phyloP scores from a whole-genome alignment of 371 early-diverging fungal species.

The Vittaforma corneae region DNA sequence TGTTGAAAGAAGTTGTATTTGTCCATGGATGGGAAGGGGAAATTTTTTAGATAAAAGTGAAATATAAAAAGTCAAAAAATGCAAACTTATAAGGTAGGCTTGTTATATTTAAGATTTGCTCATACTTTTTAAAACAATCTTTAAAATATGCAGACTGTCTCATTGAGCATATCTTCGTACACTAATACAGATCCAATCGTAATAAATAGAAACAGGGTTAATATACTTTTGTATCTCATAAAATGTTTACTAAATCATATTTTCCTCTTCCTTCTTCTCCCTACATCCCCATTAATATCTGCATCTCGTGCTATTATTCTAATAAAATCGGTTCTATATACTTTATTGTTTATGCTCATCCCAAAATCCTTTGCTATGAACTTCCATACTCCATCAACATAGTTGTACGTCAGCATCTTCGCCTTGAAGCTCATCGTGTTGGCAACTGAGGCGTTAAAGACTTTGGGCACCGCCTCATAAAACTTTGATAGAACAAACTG shows the following conservation, averaged over 20 bases:
- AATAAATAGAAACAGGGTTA: too few species aligned
- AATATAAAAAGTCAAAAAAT: neutral
- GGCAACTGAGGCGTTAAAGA: constrained; percentile 54
- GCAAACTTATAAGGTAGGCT: neutral
- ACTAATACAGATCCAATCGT: too few species aligned
- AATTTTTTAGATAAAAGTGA: too few species aligned
- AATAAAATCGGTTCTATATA: constrained; percentile 44
- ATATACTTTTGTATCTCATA: neutral
- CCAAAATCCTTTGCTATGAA: constrained; percentile 57
- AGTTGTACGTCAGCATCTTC: constrained; percentile 52
- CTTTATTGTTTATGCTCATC: constrained; percentile 57
- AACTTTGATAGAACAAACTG: constrained; percentile 50
- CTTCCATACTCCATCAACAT: constrained; percentile 60
- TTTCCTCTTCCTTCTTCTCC: constrained; percentile 40
- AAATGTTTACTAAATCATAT: constrained; percentile 1
- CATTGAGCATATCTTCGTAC: neutral
- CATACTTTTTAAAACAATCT: neutral
- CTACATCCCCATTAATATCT: constrained; percentile 50
- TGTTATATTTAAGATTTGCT: neutral
- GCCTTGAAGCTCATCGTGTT: constrained; percentile 58
- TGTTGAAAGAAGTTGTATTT: constrained; percentile 1
- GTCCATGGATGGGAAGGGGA: too few species aligned
- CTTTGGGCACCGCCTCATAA: constrained; percentile 52
- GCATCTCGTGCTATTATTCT: constrained; percentile 59
- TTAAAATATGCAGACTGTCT: neutral